Conservation (phyloP, 2,329 filamentous ascomycete genomes). For the Trichoderma sp. region DNA sequence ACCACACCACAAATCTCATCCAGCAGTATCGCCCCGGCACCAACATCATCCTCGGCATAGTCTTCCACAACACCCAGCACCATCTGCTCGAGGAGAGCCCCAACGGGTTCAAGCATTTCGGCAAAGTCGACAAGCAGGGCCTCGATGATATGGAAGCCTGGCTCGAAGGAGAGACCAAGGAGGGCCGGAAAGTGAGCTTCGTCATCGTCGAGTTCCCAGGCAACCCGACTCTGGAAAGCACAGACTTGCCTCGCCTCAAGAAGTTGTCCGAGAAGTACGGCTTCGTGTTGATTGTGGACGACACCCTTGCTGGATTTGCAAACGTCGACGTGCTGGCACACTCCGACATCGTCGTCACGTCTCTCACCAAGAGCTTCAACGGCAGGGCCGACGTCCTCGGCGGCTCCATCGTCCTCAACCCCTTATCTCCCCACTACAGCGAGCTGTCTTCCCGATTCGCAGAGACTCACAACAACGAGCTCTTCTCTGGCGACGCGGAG, state of each 20-base stretch:
- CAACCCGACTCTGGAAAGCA: slow-evolving; percentile 43
- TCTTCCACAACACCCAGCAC: slow-evolving; percentile 56
- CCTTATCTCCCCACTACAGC: slow-evolving; percentile 47
- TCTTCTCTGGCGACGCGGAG: slow-evolving; percentile 52
- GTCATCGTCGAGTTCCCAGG: slow-evolving; percentile 52
- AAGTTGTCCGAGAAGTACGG: slow-evolving; percentile 47
- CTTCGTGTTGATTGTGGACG: slow-evolving; percentile 53
- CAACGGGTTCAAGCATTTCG: slow-evolving; percentile 53
- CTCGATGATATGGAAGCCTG: slow-evolving; percentile 51
- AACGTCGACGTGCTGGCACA: slow-evolving; percentile 55
- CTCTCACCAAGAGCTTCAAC: slow-evolving; percentile 62
- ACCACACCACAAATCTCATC: slow-evolving; percentile 47
- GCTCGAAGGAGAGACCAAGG: slow-evolving; percentile 46
- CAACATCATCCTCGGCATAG: slow-evolving; percentile 53
- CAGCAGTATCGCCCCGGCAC: slow-evolving; percentile 41
- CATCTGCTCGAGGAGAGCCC: slow-evolving; percentile 51
- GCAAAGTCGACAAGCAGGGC: slow-evolving; percentile 46
- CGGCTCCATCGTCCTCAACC: slow-evolving; percentile 56
- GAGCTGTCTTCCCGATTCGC: slow-evolving; percentile 41
- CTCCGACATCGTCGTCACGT: slow-evolving; percentile 56
- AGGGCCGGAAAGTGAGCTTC: slow-evolving; percentile 48
- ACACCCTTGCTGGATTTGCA: slow-evolving; percentile 52
- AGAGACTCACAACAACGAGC: slow-evolving; percentile 47
- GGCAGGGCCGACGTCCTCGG: slow-evolving; percentile 60
- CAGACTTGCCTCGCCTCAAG: slow-evolving; percentile 43